A percentile compares a stretch with the other conserved stretches of the same genome.
Evolutionary conservation across 345 rosid genomes (phyloP).

Genomic region (Clausena lansium): DNA sequence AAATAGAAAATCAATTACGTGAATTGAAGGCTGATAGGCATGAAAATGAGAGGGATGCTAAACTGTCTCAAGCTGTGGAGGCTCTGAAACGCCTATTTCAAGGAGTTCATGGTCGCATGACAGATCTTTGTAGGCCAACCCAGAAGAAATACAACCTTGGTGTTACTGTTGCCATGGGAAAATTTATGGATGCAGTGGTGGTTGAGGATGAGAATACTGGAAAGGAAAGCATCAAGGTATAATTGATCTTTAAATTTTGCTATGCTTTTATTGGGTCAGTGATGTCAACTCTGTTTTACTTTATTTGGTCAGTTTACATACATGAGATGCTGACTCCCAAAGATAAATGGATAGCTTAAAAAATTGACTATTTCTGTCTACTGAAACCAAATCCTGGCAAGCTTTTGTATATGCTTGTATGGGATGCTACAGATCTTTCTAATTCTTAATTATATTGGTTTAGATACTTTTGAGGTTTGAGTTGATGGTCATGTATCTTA

Average conservation of each 20-base stretch:
- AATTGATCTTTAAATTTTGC: constrained; percentile 8
- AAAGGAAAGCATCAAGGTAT: constrained; percentile 98
- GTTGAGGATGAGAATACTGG: constrained; percentile 95
- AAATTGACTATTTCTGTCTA: not conserved
- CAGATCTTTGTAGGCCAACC: constrained; percentile 93
- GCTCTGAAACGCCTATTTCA: constrained; percentile 84
- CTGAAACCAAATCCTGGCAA: not conserved
- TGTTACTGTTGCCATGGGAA: constrained; percentile 98
- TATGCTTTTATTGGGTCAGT: constrained; percentile 7
- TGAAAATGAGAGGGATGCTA: constrained; percentile 91
- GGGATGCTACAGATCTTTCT: not conserved
- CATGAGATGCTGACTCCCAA: not conserved
- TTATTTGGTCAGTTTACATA: not conserved
- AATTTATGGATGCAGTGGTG: constrained; percentile 97
- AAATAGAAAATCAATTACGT: constrained; percentile 80
- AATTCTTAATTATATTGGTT: not conserved
- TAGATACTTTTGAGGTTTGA: not conserved
- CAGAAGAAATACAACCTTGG: constrained; percentile 94
- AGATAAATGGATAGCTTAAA: not conserved
- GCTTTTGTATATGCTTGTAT: not conserved
- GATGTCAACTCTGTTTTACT: not conserved
- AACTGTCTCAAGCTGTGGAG: constrained; percentile 89
- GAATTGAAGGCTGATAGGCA: constrained; percentile 88
- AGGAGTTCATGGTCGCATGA: constrained; percentile 98
- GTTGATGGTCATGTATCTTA: not conserved